A percentile compares a stretch with the other conserved stretches of the same genome.
These are phyloP conservation scores for Solanum corneliomulleri DNA, from an alignment of 257 asterid species.

Conservation along the genomic window DNA sequence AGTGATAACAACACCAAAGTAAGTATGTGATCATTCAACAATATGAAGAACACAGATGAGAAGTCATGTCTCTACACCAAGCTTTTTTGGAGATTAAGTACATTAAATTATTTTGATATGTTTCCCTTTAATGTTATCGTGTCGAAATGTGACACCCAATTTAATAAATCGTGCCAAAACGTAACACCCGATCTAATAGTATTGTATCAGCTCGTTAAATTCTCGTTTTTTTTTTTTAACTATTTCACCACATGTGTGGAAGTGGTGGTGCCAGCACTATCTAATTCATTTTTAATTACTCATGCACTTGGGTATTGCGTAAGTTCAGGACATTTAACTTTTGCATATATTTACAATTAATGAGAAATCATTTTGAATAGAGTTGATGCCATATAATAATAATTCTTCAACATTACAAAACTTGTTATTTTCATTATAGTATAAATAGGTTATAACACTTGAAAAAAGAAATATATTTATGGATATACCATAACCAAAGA, in stretches of 20 bases:
- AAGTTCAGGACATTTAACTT: background rate
- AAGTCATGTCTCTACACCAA: no score
- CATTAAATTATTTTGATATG: no score
- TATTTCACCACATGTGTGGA: background rate
- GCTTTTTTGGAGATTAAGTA: no score
- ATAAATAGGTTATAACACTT: background rate
- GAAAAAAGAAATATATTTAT: no score
- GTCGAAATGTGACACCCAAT: no score
- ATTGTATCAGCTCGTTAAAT: background rate
- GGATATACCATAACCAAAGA: background rate
- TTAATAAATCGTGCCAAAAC: no score
- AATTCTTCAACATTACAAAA: background rate
- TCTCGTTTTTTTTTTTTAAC: background rate
- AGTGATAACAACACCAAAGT: no score
- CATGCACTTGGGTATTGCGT: background rate
- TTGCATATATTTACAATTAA: background rate
- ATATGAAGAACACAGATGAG: no score
- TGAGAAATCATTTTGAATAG: background rate
- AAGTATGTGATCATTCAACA: no score
- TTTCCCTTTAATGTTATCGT: no score
- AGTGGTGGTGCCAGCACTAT: background rate
- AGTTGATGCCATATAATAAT: background rate
- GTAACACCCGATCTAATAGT: background rate
- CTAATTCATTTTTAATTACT: background rate
- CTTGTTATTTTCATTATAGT: background rate